These are phyloP conservation scores for Rhodotorula babjevae DNA, from an alignment of 768 basidiomycete species.

Conservation along the genomic window DNA sequence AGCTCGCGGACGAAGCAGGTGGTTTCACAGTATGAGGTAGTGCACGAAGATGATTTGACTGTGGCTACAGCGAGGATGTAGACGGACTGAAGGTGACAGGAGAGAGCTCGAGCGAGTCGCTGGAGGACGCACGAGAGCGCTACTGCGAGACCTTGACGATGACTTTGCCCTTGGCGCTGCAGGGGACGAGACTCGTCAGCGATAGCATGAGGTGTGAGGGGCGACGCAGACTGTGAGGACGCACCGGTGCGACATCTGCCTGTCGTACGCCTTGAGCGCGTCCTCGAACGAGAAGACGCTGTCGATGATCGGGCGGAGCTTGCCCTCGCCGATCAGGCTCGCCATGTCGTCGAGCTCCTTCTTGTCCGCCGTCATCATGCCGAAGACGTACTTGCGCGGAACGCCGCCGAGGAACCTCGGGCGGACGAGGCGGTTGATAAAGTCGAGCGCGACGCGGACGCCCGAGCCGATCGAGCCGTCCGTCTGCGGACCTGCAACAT, in stretches of 20 bases:
- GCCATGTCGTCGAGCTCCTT: constrained; percentile 43
- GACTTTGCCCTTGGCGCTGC: constrained; percentile 60
- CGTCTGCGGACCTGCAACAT: constrained; percentile 47
- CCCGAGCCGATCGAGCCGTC: not conserved
- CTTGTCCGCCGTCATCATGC: constrained; percentile 14
- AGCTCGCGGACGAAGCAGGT: too few species aligned
- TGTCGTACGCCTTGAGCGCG: constrained; percentile 60
- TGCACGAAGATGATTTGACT: too few species aligned
- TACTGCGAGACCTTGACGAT: constrained; percentile 48
- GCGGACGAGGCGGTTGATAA: constrained; percentile 47
- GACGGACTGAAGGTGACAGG: too few species aligned
- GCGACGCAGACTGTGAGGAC: too few species aligned
- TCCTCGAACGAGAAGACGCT: constrained; percentile 60
- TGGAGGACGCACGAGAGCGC: too few species aligned
- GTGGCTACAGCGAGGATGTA: too few species aligned
- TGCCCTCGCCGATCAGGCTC: constrained; percentile 52
- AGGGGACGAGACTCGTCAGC: too few species aligned
- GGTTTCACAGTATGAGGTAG: too few species aligned
- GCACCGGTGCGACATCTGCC: constrained; percentile 53
- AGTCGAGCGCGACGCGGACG: not conserved
- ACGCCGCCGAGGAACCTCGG: constrained; percentile 59
- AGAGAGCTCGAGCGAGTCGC: too few species aligned
- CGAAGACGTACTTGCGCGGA: constrained; percentile 28
- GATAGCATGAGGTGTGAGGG: too few species aligned
- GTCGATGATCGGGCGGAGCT: constrained; percentile 58